Percentiles rank a stretch among this genome's conserved stretches.
Conservation (phyloP, 257 asterid species). For the Nemophila menziesii region DNA sequence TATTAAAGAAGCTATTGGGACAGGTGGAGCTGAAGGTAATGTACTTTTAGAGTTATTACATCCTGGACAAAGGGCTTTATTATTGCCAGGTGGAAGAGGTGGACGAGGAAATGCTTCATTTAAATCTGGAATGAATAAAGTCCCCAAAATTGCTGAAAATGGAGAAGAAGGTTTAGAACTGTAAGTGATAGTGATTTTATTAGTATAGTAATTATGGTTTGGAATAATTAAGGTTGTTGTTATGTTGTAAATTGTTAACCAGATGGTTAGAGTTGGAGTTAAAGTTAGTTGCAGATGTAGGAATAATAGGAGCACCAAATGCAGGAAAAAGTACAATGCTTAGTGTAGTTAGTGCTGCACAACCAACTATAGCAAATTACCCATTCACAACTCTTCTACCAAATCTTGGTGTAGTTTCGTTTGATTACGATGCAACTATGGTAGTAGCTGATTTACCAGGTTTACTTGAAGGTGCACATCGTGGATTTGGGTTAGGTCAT, state of each 20-base stretch:
- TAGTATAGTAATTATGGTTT: conserved; percentile 1
- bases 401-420: conserved; percentile 94
- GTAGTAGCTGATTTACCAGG: conserved; percentile 97
- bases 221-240: background rate
- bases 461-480: conserved; percentile 92
- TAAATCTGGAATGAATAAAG: conserved; percentile 74
- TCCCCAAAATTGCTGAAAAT: conserved; percentile 84
- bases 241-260: conserved; percentile 23
- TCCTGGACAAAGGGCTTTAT: conserved; percentile 71
- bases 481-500: conserved; percentile 92
- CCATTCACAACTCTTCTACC: conserved; percentile 98
- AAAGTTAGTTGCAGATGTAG: conserved; percentile 96
- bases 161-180: conserved; percentile 89
- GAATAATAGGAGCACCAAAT: conserved; percentile 91
- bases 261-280: conserved; percentile 98
- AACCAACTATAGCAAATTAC: conserved; percentile 79
- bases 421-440: conserved; percentile 70
- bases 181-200: conserved; percentile 30
- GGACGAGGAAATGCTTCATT: conserved; percentile 91
- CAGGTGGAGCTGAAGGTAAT: conserved; percentile 23
- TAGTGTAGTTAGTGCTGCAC: conserved; percentile 90
- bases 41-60: conserved; percentile 64
- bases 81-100: conserved; percentile 86
- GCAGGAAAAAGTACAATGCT: conserved; percentile 97
- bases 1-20: conserved; percentile 52